Conservation (phyloP, 768 basidiomycete genomes). For the Phaeolepiota aurea region DNA sequence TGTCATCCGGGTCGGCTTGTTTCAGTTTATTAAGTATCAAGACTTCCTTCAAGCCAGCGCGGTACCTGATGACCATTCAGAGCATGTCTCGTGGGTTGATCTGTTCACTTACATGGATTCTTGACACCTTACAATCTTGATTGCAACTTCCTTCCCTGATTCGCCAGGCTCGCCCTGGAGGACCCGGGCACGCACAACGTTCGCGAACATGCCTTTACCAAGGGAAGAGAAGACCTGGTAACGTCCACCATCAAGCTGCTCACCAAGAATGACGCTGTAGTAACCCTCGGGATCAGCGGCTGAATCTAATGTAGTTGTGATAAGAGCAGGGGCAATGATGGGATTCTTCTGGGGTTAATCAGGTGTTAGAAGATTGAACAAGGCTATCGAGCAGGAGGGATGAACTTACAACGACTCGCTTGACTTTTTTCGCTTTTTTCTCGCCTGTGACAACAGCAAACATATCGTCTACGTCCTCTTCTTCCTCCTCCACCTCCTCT, state of each 20-base stretch:
- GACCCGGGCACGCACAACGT: slow-evolving; percentile 85
- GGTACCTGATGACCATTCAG: slow-evolving; percentile 53
- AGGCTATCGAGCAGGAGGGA: not conserved
- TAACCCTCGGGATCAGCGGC: slow-evolving; percentile 94
- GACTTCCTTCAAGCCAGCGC: slow-evolving; percentile 88
- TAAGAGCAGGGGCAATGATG: slow-evolving; percentile 49
- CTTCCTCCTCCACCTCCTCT: slow-evolving; percentile 60
- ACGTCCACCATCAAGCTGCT: slow-evolving; percentile 83
- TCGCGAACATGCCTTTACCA: slow-evolving; percentile 99
- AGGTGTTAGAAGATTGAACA: not conserved
- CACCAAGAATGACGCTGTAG: slow-evolving; percentile 89
- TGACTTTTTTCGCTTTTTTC: slow-evolving; percentile 54
- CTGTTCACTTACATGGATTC: slow-evolving; percentile 79
- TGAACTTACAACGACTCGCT: slow-evolving; percentile 39
- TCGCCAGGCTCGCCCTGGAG: slow-evolving; percentile 55
- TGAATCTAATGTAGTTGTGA: slow-evolving; percentile 73
- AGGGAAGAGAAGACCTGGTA: slow-evolving; percentile 93
- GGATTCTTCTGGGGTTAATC: slow-evolving; percentile 22
- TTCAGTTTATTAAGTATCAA: slow-evolving; percentile 82
- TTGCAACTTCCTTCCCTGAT: slow-evolving; percentile 73
- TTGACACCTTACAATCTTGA: slow-evolving; percentile 93
- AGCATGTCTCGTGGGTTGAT: not conserved
- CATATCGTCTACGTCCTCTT: slow-evolving; percentile 94
- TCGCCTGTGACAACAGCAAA: slow-evolving; percentile 57
- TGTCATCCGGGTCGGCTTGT: slow-evolving; percentile 92